Evolutionary conservation across 2,329 filamentous ascomycete species (phyloP).

Genomic region (Pseudohalonectria lignicola): DNA sequence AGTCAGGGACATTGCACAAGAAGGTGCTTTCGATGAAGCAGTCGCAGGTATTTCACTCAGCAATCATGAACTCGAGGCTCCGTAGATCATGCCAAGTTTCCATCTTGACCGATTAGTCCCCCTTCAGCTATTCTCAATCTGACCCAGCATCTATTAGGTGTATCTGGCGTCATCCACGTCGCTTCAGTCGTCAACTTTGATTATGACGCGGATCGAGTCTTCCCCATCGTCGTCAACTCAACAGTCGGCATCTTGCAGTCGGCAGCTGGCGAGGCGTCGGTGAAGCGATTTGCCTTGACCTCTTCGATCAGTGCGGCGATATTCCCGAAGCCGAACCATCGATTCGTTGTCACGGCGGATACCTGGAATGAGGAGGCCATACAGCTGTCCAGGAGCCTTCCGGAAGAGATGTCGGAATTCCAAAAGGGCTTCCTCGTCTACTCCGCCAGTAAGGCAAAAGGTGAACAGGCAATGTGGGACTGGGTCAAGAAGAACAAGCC

Average conservation of each 20-base stretch:
- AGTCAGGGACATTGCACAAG: constrained; percentile 18
- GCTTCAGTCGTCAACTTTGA: constrained; percentile 18
- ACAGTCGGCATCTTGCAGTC: constrained; percentile 17
- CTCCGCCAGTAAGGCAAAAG: constrained; percentile 24
- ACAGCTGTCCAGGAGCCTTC: constrained; percentile 22
- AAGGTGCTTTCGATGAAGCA: constrained; percentile 12
- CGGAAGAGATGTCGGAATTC: constrained; percentile 15
- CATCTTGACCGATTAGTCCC: too few relatives aligned
- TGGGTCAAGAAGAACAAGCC: constrained; percentile 20
- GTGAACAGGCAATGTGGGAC: constrained; percentile 25
- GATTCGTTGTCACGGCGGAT: constrained; percentile 8
- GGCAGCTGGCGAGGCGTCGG: constrained; percentile 16
- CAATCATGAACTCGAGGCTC: too few relatives aligned
- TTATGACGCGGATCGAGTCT: constrained; percentile 20
- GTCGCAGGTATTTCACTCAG: too few relatives aligned
- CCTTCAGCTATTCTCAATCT: too few relatives aligned
- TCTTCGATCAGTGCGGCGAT: constrained; percentile 13
- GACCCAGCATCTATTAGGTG: too few relatives aligned
- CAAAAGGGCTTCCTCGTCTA: constrained; percentile 20
- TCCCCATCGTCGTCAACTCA: constrained; percentile 17
- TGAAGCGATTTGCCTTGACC: constrained; percentile 26
- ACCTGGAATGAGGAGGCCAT: constrained; percentile 23
- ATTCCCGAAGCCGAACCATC: constrained; percentile 7
- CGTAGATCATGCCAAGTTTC: too few relatives aligned
- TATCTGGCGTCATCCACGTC: constrained; percentile 9